Evolutionary conservation across 2,329 filamentous ascomycete genomes (phyloP), one percentile per base, ranked within the genome.

Genomic region (Cladosporium sp.): DNA sequence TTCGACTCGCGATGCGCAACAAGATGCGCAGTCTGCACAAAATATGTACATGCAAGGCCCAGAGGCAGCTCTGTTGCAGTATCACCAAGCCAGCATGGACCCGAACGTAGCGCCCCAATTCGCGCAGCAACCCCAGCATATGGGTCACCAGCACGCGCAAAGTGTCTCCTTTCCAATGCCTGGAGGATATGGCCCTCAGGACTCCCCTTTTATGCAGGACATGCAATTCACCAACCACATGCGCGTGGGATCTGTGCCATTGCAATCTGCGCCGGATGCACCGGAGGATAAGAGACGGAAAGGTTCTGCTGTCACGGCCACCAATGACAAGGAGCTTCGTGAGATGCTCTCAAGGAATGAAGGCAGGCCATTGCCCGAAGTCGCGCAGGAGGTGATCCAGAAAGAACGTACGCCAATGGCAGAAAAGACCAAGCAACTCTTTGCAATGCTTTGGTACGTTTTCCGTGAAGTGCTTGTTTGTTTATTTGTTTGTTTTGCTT

Each of bases 371-470:
- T 69, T 92, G 20, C 79, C 82, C 56, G 86, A 91, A 7, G 83
- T 92, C 13, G 87, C 87, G 3, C 75, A 78, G 29, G 85, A 91
- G 66, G 78, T 91, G 20, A 85, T 89, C 57, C 84, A 84, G 38
- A 89, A 88, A 58, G 87, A 92, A 64, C 78, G 86, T 47, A 88
- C 86, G 0, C 85, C 87, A 11, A 86, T 88, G 65, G 88, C 87
- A 1, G 88, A 94, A 69, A 82, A 89, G 60, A 86, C 86, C 19
- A 86, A 89, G 54, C 88, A 93, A 65, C 80, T 93, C 7, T 93
- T 93, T 70, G 88, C 88, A 18, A 92, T 94, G 86, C 76, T 92
- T 43, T 94, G 88, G 88, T 91, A 77, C 61, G 82, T 69, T n/a
- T 38, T 51, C 20, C 43, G n/a, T 7, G 15, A 13, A 2, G 50